Evolutionary conservation across 768 basidiomycete species (phyloP), one percentile per base, ranked within the genome.

Genomic region (Clavaria fumosa): DNA sequence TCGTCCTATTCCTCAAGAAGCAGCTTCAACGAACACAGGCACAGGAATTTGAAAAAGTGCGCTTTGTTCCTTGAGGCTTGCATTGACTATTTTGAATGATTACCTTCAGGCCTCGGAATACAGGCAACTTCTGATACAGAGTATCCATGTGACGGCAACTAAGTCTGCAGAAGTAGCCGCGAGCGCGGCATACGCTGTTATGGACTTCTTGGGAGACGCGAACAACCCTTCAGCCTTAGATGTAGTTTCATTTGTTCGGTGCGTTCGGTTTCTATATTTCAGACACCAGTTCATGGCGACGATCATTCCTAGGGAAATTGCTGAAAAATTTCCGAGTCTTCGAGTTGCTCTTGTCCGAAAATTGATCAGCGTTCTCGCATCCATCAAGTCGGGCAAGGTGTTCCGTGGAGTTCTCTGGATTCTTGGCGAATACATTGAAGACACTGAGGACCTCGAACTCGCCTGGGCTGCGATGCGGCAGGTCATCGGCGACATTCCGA

Each of bases 361-460:
- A 51, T 74, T 97, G 37, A 74, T 80, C 33, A 60, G 70, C 21
- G 82, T 85, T 0, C 75, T 96, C 34, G 50, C 68, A 39, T 85
- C 86, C 43, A 86, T 96, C 61, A 90, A 90, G 57, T 90, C 85
- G 1, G 90, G 90, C 39, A 97, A 96, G 57, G 91, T 97, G 17
- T 96, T 84, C 67, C 78, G 90, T 4, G 95, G 93, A 5, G 72
- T 96, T 12, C 69, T 97, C 34, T 97, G 95, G 93, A 95, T 97
- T 45, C 67, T 96, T n/a, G 93, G 95, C 44, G 93, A 97, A 60
- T 99, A 97, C 48, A 78, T 84, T 26, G 73, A 78, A 44, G 59
- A 63, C 4, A 58, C 68, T 34, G 40, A 57, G 38, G 84, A 84
- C 41, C 84, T 96, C 43, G 66, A 75, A 42, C 64, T 57, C 31